Base-by-base conservation (phyloP, 768 basidiomycete genomes). In the Tephrocybe sp. region DNA sequence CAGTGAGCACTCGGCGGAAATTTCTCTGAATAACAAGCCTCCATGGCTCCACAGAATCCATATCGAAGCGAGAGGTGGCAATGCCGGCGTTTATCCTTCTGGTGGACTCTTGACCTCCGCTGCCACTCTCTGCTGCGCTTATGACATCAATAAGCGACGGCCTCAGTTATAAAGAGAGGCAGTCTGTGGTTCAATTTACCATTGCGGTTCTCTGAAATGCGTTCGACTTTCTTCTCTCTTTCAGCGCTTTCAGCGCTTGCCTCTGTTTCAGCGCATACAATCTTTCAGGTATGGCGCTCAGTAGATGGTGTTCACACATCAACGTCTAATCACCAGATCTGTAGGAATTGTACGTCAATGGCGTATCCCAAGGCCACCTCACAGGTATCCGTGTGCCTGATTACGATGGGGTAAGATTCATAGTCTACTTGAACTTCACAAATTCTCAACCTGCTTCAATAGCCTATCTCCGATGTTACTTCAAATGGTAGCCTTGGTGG, bases 381-480 rank as follows among this genome's bases (percentile, higher is more conserved):
- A 65, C 55, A n/a, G 73, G 76, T 17, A 77, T 78, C 56, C 58
- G 76, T 40, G 64, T 70, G 9, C 74, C 74, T n/a, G 66, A 68
- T 45, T 80, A 77, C 54, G 76, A 79, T 50, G 76, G 73, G 0
- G 64, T 64, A 55, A 25, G 61, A n/a, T 54, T 36, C 15, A 9
- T 30, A 11, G 6, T 30, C 28, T 30, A 5, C 28, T 12, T 36
- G 6, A 4, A 9, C 34, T 48, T 10, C 30, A 26, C 43, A n/a
- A 41, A 12, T 14, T n/a, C 15, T 36, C 34, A 12, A 9, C 15
- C 34, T 8, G 11, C 30, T 43, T 47, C 21, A n/a, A n/a, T 46
- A 81, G 80, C 80, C 81, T 15, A 80, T 85, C 51, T 79, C 64
- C 14, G 77, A 83, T 59, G 79, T 83, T 11, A 79, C 73, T 4